Percentiles rank a stretch among this genome's conserved stretches.
Evolutionary conservation across 768 basidiomycete species (phyloP).

Genomic region (Tubosaeta sp.): DNA sequence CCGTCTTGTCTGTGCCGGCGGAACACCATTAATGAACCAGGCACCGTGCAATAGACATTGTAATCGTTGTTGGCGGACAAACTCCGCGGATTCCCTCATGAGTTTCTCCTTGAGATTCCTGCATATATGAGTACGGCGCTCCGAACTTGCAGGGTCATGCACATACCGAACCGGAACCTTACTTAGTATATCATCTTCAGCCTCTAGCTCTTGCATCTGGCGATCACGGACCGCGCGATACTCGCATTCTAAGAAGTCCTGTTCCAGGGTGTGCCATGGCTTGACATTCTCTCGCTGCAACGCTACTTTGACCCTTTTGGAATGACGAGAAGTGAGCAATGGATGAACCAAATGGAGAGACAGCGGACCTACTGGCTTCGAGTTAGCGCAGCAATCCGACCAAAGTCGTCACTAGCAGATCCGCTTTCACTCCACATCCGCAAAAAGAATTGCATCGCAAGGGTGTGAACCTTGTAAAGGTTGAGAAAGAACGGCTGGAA

Average conservation of each 20-base stretch:
- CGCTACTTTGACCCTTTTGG: slow-evolving; percentile 66
- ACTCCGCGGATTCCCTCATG: slow-evolving; percentile 87
- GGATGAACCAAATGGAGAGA: not conserved
- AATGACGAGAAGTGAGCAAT: slow-evolving; percentile 5
- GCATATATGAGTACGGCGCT: slow-evolving; percentile 7
- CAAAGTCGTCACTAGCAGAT: slow-evolving; percentile 71
- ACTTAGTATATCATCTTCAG: slow-evolving; percentile 81
- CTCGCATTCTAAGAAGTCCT: slow-evolving; percentile 75
- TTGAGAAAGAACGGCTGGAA: slow-evolving; percentile 89
- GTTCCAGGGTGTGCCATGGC: slow-evolving; percentile 80
- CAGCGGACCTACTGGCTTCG: slow-evolving; percentile 70
- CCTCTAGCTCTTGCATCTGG: slow-evolving; percentile 87
- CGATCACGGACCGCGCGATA: slow-evolving; percentile 83
- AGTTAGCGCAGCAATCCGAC: slow-evolving; percentile 70
- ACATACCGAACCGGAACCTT: slow-evolving; percentile 81
- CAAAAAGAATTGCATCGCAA: slow-evolving; percentile 85
- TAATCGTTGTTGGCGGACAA: slow-evolving; percentile 83
- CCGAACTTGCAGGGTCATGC: not conserved
- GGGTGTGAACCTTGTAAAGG: slow-evolving; percentile 71
- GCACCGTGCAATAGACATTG: slow-evolving; percentile 85
- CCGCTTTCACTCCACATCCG: slow-evolving; percentile 91
- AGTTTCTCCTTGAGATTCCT: slow-evolving; percentile 83
- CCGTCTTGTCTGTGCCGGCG: slow-evolving; percentile 47
- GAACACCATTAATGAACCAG: slow-evolving; percentile 85
- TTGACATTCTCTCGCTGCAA: slow-evolving; percentile 69